A percentile compares a stretch with the other conserved stretches of the same genome.
These are phyloP conservation scores for Davidsoniella eucalypti DNA, from an alignment of 2,329 filamentous ascomycete genomes.

Conservation along the genomic window DNA sequence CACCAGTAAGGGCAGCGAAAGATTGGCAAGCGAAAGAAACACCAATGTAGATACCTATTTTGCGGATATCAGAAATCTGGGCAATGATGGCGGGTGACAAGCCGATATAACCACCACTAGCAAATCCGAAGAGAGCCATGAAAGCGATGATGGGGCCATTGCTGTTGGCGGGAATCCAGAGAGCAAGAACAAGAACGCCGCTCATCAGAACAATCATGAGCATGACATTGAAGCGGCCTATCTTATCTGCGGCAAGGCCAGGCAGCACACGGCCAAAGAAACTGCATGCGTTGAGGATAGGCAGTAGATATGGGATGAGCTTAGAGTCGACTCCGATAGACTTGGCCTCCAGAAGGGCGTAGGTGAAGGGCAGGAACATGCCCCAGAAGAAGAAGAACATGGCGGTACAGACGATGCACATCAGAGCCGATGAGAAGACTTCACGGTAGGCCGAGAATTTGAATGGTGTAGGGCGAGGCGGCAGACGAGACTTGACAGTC, in stretches of 20 bases:
- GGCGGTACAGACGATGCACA: constrained; percentile 26
- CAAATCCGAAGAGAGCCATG: constrained; percentile 51
- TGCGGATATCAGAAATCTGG: constrained; percentile 51
- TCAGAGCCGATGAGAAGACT: constrained; percentile 29
- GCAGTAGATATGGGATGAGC: constrained; percentile 30
- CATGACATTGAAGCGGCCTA: constrained; percentile 31
- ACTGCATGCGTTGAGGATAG: constrained; percentile 41
- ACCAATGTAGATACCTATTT: constrained; percentile 54
- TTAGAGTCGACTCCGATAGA: constrained; percentile 25
- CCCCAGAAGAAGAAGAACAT: constrained; percentile 40
- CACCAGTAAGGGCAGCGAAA: constrained; percentile 49
- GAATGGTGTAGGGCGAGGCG: constrained; percentile 29
- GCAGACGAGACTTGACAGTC: constrained; percentile 26
- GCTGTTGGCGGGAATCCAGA: constrained; percentile 33
- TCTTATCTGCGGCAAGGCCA: constrained; percentile 29
- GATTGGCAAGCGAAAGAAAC: constrained; percentile 44
- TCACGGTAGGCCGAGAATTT: constrained; percentile 28
- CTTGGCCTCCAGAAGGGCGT: constrained; percentile 32
- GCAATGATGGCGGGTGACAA: constrained; percentile 48
- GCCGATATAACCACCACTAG: constrained; percentile 48
- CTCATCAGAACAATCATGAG: constrained; percentile 36
- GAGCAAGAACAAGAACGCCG: constrained; percentile 26
- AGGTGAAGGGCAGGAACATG: constrained; percentile 38
- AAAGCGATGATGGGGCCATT: constrained; percentile 47
- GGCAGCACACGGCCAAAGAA: constrained; percentile 36